Conservation (phyloP, 768 basidiomycete species). For the Leccinum boreale region DNA sequence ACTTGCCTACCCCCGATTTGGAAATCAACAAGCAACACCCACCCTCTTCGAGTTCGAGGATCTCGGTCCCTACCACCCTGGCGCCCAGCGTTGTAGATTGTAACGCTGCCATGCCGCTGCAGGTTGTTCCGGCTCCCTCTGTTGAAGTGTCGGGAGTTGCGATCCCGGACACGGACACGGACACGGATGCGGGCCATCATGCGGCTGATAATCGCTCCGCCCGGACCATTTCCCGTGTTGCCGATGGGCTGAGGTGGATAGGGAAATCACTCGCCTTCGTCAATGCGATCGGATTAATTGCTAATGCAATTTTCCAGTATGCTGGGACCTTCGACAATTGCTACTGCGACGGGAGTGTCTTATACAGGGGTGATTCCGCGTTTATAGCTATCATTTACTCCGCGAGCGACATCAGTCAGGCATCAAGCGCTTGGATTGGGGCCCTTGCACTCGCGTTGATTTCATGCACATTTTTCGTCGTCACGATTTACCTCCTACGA, state of each 20-base stretch:
- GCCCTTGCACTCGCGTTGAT: background rate
- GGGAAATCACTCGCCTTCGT: slow-evolving; percentile 27
- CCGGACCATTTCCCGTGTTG: background rate
- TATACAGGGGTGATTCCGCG: slow-evolving; percentile 16
- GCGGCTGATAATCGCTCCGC: background rate
- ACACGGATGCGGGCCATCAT: too few relatives aligned
- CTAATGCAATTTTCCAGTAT: slow-evolving; percentile 30
- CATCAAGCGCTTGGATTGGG: background rate
- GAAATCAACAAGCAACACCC: background rate
- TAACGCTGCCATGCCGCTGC: too few relatives aligned
- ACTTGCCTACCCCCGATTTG: background rate
- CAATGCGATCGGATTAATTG: slow-evolving; percentile 26
- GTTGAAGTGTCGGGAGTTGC: background rate
- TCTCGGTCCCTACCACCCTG: too few relatives aligned
- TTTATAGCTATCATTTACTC: slow-evolving; percentile 27
- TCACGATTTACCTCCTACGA: background rate
- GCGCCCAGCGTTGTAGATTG: too few relatives aligned
- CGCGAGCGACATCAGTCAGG: slow-evolving; percentile 20
- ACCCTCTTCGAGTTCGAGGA: too few relatives aligned
- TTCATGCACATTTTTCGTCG: background rate
- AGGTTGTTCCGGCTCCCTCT: too few relatives aligned
- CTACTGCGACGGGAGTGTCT: slow-evolving; percentile 29
- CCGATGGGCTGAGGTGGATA: slow-evolving; percentile 22
- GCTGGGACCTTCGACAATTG: slow-evolving; percentile 24
- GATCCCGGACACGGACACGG: too few relatives aligned